These are phyloP conservation scores for Berberis thunbergii DNA, from an alignment of 164 flowering plant genomes.

Conservation along the genomic window DNA sequence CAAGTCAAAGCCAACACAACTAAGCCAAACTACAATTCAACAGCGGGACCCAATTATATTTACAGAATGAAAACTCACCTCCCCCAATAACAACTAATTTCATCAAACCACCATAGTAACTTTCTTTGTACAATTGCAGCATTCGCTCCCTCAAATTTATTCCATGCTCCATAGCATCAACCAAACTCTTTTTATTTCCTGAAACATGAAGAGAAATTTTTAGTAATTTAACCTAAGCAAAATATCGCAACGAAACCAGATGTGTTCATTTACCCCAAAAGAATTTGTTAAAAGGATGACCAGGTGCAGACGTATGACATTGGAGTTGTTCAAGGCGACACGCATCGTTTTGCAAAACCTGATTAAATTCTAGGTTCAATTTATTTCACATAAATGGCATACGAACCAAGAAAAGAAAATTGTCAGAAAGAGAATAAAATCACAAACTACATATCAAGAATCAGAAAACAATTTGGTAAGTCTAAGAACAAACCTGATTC, in stretches of 20 bases:
- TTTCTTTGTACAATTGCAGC: constrained; percentile 47
- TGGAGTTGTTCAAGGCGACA: constrained; percentile 99
- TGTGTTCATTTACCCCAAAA: constrained; percentile 64
- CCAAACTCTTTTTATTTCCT: constrained; percentile 93
- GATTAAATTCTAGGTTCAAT: constrained; percentile 67
- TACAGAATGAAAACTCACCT: constrained; percentile 36
- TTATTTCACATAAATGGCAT: not conserved
- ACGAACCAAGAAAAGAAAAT: constrained; percentile 9
- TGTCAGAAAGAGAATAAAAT: constrained; percentile 5
- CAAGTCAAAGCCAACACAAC: too few species aligned
- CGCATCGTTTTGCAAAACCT: constrained; percentile 82
- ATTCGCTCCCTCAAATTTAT: constrained; percentile 67
- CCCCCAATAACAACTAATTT: constrained; percentile 95
- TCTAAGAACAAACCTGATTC: constrained; percentile 63
- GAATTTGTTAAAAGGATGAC: constrained; percentile 80
- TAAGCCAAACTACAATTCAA: too few species aligned
- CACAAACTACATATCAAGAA: not conserved
- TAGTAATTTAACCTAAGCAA: constrained; percentile 3
- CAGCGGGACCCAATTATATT: not conserved
- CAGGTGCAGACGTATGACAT: constrained; percentile 72
- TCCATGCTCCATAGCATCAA: constrained; percentile 87
- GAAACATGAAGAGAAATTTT: constrained; percentile 8
- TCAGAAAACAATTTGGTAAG: not conserved
- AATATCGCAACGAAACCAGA: not conserved
- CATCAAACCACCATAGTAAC: constrained; percentile 82